phyloP scores from a whole-genome alignment of 306 rosid species.

The Castanospermum australe region DNA sequence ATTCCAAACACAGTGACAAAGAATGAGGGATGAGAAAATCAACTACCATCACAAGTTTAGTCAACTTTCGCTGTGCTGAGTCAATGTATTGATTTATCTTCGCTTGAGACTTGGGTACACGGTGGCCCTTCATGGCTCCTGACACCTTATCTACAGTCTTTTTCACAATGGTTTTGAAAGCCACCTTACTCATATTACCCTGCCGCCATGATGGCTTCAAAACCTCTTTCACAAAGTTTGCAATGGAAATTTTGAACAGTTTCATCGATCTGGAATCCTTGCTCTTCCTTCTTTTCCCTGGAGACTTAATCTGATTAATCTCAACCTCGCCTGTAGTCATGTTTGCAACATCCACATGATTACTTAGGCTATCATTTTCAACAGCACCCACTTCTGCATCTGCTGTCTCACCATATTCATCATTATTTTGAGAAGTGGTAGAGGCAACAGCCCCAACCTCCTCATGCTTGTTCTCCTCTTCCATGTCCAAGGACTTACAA shows the following conservation, averaged over 20 bases:
- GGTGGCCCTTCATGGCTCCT: constrained; percentile 96
- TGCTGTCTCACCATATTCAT: constrained; percentile 87
- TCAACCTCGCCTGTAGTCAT: constrained; percentile 56
- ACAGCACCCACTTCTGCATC: constrained; percentile 88
- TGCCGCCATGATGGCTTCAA: constrained; percentile 97
- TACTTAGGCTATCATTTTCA: constrained; percentile 72
- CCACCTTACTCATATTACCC: constrained; percentile 99
- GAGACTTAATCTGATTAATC: constrained; percentile 71
- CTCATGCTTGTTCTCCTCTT: constrained; percentile 55
- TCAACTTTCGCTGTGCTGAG: constrained; percentile 88
- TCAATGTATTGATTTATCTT: constrained; percentile 87
- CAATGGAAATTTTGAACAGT: constrained; percentile 85
- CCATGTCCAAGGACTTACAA: constrained; percentile 49
- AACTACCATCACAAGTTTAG: constrained; percentile 92
- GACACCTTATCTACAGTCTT: constrained; percentile 98
- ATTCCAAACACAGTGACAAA: too few species aligned
- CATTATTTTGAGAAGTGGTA: constrained; percentile 71
- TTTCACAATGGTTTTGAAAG: constrained; percentile 95
- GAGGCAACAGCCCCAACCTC: constrained; percentile 71
- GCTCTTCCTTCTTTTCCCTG: constrained; percentile 69
- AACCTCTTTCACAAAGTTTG: constrained; percentile 91
- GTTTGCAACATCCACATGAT: constrained; percentile 44
- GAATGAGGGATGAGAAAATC: constrained; percentile 24
- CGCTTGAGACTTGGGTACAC: constrained; percentile 83
- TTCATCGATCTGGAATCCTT: constrained; percentile 84